Percentiles rank a stretch among this genome's conserved stretches.
These are phyloP conservation scores for Globisporangium perplexum DNA, from an alignment of 352 stramenopile species.

Conservation along the genomic window DNA sequence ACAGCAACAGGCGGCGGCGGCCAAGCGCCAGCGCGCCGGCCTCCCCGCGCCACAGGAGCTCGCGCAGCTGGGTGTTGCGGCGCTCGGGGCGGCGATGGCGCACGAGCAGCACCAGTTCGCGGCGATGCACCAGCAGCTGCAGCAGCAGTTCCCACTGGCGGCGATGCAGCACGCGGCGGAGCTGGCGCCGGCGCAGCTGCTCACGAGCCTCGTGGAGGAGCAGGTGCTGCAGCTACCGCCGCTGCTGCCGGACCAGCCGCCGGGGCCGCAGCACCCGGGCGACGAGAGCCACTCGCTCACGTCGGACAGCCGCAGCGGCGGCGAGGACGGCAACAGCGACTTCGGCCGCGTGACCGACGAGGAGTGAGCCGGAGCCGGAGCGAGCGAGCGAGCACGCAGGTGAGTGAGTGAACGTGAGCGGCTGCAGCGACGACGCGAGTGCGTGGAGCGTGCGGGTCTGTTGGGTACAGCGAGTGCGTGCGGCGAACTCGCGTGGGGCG, in stretches of 20 bases:
- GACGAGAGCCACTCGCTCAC: slow-evolving; percentile 2
- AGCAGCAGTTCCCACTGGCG: not conserved
- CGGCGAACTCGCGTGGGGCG: not conserved
- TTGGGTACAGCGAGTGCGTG: not conserved
- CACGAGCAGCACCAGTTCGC: slow-evolving; percentile 1
- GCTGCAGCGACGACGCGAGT: no score
- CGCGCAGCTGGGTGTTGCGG: not conserved
- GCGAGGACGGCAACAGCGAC: not conserved
- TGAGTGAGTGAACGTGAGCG: not conserved
- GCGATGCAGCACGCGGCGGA: not conserved
- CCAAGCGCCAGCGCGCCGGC: not conserved
- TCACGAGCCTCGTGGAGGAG: not conserved
- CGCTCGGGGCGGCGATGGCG: not conserved
- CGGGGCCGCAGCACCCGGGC: not conserved
- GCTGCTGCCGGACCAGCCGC: not conserved
- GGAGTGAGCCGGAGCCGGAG: not conserved
- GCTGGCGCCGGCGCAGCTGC: slow-evolving; percentile 2
- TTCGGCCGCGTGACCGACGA: slow-evolving; percentile 1
- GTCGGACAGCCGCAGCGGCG: not conserved
- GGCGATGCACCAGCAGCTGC: not conserved
- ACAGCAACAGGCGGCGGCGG: not conserved
- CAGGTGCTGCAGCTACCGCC: slow-evolving; percentile 2
- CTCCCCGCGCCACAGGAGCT: not conserved
- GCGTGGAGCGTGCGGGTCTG: no score
- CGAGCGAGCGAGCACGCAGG: not conserved